Evolutionary conservation across 2,329 filamentous ascomycete genomes (phyloP).

Genomic region (Aspergillus transmontanensis): DNA sequence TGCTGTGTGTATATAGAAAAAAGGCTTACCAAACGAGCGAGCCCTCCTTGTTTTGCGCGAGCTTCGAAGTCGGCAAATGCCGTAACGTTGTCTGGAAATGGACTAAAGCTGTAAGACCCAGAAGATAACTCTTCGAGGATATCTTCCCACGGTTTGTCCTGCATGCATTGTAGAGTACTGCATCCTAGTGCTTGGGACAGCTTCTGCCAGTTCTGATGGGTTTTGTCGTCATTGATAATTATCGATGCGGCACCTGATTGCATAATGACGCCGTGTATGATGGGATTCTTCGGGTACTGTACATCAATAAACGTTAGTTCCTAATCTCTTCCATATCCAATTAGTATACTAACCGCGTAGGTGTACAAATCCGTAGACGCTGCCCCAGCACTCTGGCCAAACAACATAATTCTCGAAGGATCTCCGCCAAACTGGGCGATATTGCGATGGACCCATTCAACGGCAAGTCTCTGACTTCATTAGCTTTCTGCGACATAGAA

Average conservation of each 20-base stretch:
- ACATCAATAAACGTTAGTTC: not conserved
- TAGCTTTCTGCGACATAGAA: not conserved
- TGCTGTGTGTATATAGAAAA: fast-evolving
- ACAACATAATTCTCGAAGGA: not conserved
- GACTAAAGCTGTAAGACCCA: not conserved
- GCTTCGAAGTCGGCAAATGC: not conserved
- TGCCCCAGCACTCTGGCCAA: not conserved
- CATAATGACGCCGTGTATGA: not conserved
- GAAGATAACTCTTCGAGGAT: not conserved
- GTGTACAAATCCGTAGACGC: not conserved
- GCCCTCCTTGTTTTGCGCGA: not conserved
- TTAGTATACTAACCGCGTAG: not conserved
- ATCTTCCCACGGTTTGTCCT: not conserved
- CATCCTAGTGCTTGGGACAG: not conserved
- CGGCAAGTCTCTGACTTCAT: conserved; percentile 2
- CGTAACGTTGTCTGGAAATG: not conserved
- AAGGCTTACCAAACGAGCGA: not conserved
- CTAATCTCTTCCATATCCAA: fast-evolving
- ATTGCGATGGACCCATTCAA: conserved; percentile 6
- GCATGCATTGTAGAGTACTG: not conserved
- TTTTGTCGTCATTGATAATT: not conserved
- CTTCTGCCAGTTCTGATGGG: not conserved
- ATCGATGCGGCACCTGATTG: not conserved
- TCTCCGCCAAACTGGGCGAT: conserved; percentile 6
- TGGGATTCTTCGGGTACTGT: not conserved